Conservation (phyloP, 176 grass and related monocot genomes). For the Rhynchospora pubera region DNA sequence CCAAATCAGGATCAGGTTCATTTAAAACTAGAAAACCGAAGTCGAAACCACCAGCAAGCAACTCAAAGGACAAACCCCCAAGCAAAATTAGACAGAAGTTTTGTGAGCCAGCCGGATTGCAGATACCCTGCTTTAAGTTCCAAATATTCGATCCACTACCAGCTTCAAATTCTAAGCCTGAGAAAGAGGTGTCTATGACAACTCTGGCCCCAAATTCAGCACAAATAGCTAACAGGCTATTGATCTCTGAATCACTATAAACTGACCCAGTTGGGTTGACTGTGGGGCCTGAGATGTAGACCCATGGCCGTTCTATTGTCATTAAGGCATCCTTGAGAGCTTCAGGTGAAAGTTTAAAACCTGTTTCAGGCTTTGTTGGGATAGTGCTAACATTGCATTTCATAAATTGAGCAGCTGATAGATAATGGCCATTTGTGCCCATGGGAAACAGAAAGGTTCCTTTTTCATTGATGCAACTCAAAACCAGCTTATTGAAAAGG, state of each 20-base stretch:
- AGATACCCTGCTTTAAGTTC: conserved; percentile 55
- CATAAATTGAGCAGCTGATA: conserved; percentile 85
- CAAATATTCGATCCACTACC: conserved; percentile 37
- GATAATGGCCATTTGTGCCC: conserved; percentile 63
- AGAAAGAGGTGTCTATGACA: conserved; percentile 82
- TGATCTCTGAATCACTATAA: conserved; percentile 65
- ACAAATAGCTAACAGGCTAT: conserved; percentile 58
- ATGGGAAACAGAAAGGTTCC: conserved; percentile 83
- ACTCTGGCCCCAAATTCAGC: conserved; percentile 75
- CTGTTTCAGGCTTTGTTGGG: conserved; percentile 36
- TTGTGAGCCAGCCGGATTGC: conserved; percentile 24
- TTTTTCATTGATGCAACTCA: conserved; percentile 78
- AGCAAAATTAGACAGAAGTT: conserved; percentile 54
- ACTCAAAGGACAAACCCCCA: conserved; percentile 71
- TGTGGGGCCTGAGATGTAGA: conserved; percentile 86
- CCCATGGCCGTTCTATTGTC: conserved; percentile 61
- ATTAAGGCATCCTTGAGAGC: conserved; percentile 45
- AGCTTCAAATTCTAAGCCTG: conserved; percentile 74
- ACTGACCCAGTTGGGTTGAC: conserved; percentile 79
- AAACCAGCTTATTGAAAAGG: conserved; percentile 91
- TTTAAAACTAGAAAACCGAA: conserved; percentile 78
- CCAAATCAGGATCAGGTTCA: conserved; percentile 38
- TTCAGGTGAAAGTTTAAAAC: conserved; percentile 61
- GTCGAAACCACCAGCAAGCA: conserved; percentile 59
- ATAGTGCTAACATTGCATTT: conserved; percentile 47